Evolutionary conservation across 2,329 filamentous ascomycete genomes (phyloP).

Genomic region (Verticillium albo-atrum): DNA sequence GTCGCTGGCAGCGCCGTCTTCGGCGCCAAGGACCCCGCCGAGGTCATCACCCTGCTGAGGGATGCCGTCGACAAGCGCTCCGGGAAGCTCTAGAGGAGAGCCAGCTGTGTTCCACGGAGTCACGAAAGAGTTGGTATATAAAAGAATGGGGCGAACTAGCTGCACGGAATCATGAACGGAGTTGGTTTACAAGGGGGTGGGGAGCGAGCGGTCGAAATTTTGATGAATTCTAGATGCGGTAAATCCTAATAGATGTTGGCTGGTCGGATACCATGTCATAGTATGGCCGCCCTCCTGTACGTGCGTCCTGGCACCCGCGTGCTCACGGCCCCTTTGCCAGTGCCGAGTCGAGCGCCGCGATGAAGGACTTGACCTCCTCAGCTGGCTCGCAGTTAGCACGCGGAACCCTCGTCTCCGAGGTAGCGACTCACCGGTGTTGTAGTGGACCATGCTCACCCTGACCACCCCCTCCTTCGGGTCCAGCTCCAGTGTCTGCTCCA

Average conservation of each 20-base stretch:
- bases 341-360: constrained; percentile 47
- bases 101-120: too few species aligned
- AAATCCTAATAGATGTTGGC: not conserved
- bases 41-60: constrained; percentile 79
- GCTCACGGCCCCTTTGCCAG: constrained; percentile 19
- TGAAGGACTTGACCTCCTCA: constrained; percentile 50
- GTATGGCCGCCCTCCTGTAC: too few species aligned
- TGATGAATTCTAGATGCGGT: constrained; percentile 5
- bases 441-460: constrained; percentile 68
- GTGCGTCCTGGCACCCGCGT: too few species aligned
- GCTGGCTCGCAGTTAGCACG: constrained; percentile 26
- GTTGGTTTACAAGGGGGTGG: not conserved
- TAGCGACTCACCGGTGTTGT: constrained; percentile 48
- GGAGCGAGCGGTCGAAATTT: not conserved
- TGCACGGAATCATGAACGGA: not conserved
- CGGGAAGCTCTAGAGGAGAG: constrained; percentile 29
- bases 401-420: not conserved
- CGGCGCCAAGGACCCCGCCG: constrained; percentile 79
- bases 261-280: not conserved
- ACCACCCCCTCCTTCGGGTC: constrained; percentile 56
- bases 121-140: too few species aligned
- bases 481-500: constrained; percentile 54
- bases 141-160: too few species aligned
- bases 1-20: constrained; percentile 96
- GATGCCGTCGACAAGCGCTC: constrained; percentile 66